Base-by-base conservation (phyloP, 177 flowering plant species). In the Vitis hybrid region DNA sequence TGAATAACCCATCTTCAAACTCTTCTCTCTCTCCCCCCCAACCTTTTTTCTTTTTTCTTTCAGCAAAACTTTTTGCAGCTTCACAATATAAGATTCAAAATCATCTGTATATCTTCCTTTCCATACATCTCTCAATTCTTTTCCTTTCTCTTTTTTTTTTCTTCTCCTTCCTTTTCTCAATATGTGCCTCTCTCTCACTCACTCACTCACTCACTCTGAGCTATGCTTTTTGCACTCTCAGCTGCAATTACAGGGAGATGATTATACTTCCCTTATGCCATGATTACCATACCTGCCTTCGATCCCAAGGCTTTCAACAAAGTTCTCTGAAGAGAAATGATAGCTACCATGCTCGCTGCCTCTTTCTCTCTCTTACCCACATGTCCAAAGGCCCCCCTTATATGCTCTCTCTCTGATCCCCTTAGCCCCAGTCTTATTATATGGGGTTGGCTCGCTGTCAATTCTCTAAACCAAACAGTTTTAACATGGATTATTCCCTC, bases 261-360 rank as follows among this genome's bases (percentile, higher is more conserved):
- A 87, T 86, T 83, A 84, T 70, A 66, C 18, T 72, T 82, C 71
- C 62, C 20, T 77, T 62, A 76, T 15, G 84, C 71, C 76, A 82
- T 88, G 86, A 86, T 82, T 76, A 78, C 64, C 58, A 66, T 74
- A 76, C 72, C 75, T 81, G 80, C 91, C 96, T 86, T 89, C 86
- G 67, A 89, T 86, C 90, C 88, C 88, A 88, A 90, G 94, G 81
- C 87, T 85, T 78, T 79, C 73, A 58, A 78, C 72, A 72, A 76
- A 71, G 71, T 73, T 71, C 73, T 79, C 75, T 68, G 74, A 64
- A 76, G 74, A 64, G 74, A 79, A 85, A 85, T 85, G 76, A 87
- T 85, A 51, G 56, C 73, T 39, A 10, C 83, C 77, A 72, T 64
- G 60, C 63, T n/a, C 64, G 50, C 73, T 20, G 39, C 52, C 74